A percentile compares a stretch with the other conserved stretches of the same genome.
Conservation (phyloP, 2,329 filamentous ascomycete genomes). For the Diaporthe helianthi region DNA sequence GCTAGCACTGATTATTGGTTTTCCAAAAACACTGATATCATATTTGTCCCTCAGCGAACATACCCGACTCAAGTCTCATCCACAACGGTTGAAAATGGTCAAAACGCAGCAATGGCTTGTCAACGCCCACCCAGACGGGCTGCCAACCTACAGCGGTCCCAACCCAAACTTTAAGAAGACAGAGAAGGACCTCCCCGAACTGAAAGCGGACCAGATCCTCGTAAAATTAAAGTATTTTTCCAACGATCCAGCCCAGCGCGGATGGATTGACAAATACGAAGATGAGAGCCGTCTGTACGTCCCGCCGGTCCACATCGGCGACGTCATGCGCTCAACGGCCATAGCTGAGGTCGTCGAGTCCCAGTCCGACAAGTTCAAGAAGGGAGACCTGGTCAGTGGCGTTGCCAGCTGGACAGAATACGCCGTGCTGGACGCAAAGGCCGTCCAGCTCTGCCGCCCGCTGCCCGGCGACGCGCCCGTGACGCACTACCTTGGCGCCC, state of each 20-base stretch:
- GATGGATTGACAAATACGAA: conserved; percentile 59
- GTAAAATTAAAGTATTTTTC: conserved; percentile 68
- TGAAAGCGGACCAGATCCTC: conserved; percentile 71
- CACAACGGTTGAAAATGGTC: background rate
- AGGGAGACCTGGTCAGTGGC: conserved; percentile 64
- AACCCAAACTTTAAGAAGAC: conserved; percentile 10
- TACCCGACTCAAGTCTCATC: background rate
- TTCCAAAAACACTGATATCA: background rate
- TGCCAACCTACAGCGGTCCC: conserved; percentile 14
- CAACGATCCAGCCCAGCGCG: conserved; percentile 78
- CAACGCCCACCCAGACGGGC: conserved; percentile 1
- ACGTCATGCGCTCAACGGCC: conserved; percentile 70
- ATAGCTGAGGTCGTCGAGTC: conserved; percentile 69
- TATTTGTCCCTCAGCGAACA: background rate
- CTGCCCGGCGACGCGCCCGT: conserved; percentile 51
- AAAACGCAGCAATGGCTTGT: conserved; percentile 27
- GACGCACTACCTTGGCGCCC: conserved; percentile 67
- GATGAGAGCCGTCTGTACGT: conserved; percentile 63
- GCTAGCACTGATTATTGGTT: background rate
- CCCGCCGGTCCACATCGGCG: conserved; percentile 71
- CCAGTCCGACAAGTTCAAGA: conserved; percentile 59
- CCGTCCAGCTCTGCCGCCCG: conserved; percentile 49
- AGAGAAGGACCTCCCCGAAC: conserved; percentile 42
- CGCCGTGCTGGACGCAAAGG: conserved; percentile 62
- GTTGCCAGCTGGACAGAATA: conserved; percentile 72